A percentile compares a stretch with the other conserved stretches of the same genome.
These are phyloP conservation scores for Lasiodiplodia hormozganensis DNA, from an alignment of 2,329 filamentous ascomycete species.

Conservation along the genomic window DNA sequence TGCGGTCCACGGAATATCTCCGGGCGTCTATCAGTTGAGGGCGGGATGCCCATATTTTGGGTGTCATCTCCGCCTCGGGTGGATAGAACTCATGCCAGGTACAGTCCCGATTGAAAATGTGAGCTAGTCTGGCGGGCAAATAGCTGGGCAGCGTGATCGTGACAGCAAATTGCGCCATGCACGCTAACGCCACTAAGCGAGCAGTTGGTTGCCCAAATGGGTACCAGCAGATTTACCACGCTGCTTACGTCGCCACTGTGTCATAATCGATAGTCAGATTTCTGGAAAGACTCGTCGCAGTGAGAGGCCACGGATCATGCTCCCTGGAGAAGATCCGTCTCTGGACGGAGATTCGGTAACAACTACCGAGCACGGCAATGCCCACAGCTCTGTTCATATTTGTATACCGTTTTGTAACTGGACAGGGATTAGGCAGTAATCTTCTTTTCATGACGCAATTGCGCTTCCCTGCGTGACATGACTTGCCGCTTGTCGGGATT, in stretches of 20 bases:
- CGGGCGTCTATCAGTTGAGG: neutral
- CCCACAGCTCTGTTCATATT: neutral
- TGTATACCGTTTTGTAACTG: neutral
- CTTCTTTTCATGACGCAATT: too few relatives aligned
- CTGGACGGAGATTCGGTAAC: too few relatives aligned
- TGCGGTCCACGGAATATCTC: neutral
- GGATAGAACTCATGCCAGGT: neutral
- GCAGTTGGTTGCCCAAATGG: neutral
- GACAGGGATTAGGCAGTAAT: neutral
- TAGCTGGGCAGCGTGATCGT: neutral
- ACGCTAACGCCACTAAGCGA: neutral
- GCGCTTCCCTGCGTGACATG: too few relatives aligned
- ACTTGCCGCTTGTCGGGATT: neutral
- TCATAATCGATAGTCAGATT: neutral
- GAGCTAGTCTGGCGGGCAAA: neutral
- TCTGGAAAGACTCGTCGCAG: neutral
- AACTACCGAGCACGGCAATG: too few relatives aligned
- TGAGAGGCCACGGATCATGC: too few relatives aligned
- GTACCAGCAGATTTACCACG: neutral
- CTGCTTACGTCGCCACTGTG: neutral
- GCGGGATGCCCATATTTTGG: neutral
- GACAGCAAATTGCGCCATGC: constrained; percentile 13
- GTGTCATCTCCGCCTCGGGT: neutral
- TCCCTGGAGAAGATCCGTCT: too few relatives aligned
- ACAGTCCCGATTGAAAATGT: neutral